Conservation (phyloP, 352 stramenopile genomes). For the Phytophthora brassicae region DNA sequence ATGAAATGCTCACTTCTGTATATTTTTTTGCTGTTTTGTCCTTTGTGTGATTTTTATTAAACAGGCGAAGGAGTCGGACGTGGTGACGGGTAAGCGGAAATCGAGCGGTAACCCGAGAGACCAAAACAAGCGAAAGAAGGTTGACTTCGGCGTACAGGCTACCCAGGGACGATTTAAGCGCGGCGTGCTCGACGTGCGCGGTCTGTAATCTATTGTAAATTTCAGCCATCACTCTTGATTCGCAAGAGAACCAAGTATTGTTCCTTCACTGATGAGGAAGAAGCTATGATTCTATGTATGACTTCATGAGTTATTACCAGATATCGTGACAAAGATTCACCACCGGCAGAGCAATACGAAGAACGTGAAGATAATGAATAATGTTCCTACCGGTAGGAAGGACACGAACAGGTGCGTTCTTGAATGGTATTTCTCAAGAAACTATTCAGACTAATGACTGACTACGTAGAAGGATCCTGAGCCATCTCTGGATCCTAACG, state of each 20-base stretch:
- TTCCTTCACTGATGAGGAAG: slow-evolving; percentile 37
- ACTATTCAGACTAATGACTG: neutral
- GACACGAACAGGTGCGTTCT: neutral
- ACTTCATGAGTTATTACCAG: too few species aligned
- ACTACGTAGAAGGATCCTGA: slow-evolving; percentile 4
- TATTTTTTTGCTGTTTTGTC: slow-evolving; percentile 8
- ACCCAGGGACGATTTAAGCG: slow-evolving; percentile 78
- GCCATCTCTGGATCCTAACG: slow-evolving; percentile 6
- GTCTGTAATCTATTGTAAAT: slow-evolving; percentile 36
- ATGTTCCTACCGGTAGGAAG: too few species aligned
- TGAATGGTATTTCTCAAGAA: neutral
- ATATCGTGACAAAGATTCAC: slow-evolving; percentile 26
- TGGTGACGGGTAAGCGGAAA: slow-evolving; percentile 73
- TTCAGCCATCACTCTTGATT: slow-evolving; percentile 2
- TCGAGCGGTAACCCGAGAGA: slow-evolving; percentile 39
- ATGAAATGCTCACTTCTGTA: neutral
- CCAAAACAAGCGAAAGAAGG: slow-evolving; percentile 66
- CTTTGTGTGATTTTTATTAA: neutral
- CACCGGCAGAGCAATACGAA: slow-evolving; percentile 14
- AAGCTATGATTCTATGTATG: too few species aligned
- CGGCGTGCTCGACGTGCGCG: slow-evolving; percentile 70
- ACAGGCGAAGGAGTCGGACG: slow-evolving; percentile 66
- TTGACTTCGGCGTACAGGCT: slow-evolving; percentile 75
- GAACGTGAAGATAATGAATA: slow-evolving; percentile 9
- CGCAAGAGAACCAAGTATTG: too few species aligned